phyloP scores from a whole-genome alignment of 2,329 filamentous ascomycete genomes.

The Apiospora marii region DNA sequence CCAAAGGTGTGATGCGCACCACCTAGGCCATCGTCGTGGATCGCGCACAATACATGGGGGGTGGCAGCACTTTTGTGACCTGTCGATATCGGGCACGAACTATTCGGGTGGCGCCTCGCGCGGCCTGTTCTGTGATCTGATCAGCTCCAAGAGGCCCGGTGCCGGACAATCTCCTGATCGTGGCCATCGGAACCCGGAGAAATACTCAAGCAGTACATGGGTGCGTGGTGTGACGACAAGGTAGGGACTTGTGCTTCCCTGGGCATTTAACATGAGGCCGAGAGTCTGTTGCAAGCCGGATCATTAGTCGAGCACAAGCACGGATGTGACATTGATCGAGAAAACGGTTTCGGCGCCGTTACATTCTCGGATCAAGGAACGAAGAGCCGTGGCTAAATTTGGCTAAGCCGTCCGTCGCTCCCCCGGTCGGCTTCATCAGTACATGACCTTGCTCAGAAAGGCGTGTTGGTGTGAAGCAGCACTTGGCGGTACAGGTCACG shows the following conservation, averaged over 20 bases:
- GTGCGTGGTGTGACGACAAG: constrained; percentile 3
- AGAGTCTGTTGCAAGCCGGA: constrained; percentile 24
- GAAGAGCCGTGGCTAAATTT: constrained; percentile 15
- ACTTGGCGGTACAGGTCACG: neutral
- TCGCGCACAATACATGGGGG: neutral
- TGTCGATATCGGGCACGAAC: constrained; percentile 8
- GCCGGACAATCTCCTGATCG: neutral
- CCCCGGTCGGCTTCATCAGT: neutral
- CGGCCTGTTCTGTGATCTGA: neutral
- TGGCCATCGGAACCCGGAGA: neutral
- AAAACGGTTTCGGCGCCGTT: constrained; percentile 27
- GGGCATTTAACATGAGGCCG: constrained; percentile 14
- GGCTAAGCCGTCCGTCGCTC: neutral
- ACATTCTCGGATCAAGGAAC: constrained; percentile 27
- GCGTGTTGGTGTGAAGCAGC: neutral
- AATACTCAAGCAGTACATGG: neutral
- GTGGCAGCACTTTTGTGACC: neutral
- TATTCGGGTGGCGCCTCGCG: constrained; percentile 7
- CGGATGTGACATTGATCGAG: constrained; percentile 18
- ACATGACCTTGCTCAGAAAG: neutral
- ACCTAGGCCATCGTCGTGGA: constrained; percentile 1
- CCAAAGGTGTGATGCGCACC: neutral
- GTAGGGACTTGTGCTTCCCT: constrained; percentile 4
- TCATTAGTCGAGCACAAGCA: constrained; percentile 20
- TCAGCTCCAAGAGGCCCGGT: constrained; percentile 1